Percentiles rank a stretch among this genome's conserved stretches.
phyloP scores from a whole-genome alignment of 2,329 filamentous ascomycete genomes.

The Onygena corvina region DNA sequence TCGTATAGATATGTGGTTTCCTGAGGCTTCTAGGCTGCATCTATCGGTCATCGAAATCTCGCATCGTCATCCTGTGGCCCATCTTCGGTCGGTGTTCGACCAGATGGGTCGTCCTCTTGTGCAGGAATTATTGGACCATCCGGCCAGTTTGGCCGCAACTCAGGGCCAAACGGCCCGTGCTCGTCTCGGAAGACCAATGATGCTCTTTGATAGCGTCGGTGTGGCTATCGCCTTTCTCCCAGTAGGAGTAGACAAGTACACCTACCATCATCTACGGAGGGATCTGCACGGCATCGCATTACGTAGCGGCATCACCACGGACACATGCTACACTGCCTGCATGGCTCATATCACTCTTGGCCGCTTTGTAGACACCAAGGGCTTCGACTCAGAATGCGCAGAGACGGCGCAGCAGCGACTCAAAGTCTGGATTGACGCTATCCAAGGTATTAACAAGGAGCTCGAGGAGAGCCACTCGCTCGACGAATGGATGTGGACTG shows the following conservation, averaged over 20 bases:
- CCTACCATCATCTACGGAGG: conserved; percentile 10
- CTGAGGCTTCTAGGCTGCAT: conserved; percentile 9
- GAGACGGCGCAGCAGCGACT: neutral
- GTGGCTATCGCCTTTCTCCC: conserved; percentile 10
- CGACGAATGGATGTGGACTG: conserved; percentile 10
- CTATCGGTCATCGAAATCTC: conserved; percentile 11
- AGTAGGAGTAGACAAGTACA: conserved; percentile 2
- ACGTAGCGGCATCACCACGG: conserved; percentile 6
- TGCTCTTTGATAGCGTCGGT: conserved; percentile 9
- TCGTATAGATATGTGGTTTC: conserved; percentile 12
- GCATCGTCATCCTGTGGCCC: conserved; percentile 10
- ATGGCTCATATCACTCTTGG: conserved; percentile 11
- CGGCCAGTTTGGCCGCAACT: neutral
- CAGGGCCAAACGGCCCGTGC: no score
- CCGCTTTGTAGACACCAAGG: conserved; percentile 8
- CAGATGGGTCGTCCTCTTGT: conserved; percentile 6
- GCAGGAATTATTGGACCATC: conserved; percentile 9
- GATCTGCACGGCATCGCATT: conserved; percentile 10
- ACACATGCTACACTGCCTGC: conserved; percentile 13
- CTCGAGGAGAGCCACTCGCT: neutral
- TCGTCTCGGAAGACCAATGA: conserved; percentile 10
- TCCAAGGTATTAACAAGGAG: conserved; percentile 9
- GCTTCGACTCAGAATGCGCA: conserved; percentile 5
- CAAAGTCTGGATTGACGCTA: conserved; percentile 6
- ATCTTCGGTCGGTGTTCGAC: conserved; percentile 8